phyloP scores from a whole-genome alignment of 2,329 filamentous ascomycete species.

The Endocalyx cinctus region DNA sequence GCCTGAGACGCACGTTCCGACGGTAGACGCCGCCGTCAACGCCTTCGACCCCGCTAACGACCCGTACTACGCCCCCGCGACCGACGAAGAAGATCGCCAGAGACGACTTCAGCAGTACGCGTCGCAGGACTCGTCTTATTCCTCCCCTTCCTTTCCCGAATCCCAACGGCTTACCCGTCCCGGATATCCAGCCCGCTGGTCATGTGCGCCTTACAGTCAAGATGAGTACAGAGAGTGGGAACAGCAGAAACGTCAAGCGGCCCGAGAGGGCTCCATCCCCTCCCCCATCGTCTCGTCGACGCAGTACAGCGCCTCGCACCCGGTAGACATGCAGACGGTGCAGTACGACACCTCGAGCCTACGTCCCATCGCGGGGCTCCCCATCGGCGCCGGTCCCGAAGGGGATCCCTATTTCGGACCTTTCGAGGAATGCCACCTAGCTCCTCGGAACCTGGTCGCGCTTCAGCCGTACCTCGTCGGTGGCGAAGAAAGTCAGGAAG shows the following conservation, averaged over 20 bases:
- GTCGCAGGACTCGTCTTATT: too few species aligned
- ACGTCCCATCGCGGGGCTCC: slow-evolving; percentile 30
- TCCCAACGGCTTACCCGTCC: not conserved
- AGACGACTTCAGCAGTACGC: too few species aligned
- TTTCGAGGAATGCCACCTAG: slow-evolving; percentile 24
- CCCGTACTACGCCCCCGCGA: too few species aligned
- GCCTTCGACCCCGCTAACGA: too few species aligned
- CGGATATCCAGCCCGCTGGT: slow-evolving; percentile 12
- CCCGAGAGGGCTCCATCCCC: not conserved
- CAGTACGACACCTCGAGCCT: slow-evolving; percentile 9
- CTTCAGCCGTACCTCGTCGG: not conserved
- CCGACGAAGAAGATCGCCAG: too few species aligned
- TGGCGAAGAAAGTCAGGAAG: too few species aligned
- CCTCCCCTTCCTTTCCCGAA: too few species aligned
- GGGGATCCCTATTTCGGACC: slow-evolving; percentile 27
- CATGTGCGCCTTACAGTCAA: slow-evolving; percentile 3
- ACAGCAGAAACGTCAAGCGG: not conserved
- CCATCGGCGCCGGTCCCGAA: slow-evolving; percentile 39
- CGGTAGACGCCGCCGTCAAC: too few species aligned
- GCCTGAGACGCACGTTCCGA: too few species aligned
- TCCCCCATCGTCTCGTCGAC: not conserved
- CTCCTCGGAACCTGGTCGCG: not conserved
- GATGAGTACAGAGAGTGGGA: not conserved
- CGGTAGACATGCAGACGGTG: slow-evolving; percentile 16
- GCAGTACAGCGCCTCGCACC: not conserved